Evolutionary conservation across 495 filamentous ascomycete genomes (phyloP).

Genomic region (Trypethelium eluteriae): DNA sequence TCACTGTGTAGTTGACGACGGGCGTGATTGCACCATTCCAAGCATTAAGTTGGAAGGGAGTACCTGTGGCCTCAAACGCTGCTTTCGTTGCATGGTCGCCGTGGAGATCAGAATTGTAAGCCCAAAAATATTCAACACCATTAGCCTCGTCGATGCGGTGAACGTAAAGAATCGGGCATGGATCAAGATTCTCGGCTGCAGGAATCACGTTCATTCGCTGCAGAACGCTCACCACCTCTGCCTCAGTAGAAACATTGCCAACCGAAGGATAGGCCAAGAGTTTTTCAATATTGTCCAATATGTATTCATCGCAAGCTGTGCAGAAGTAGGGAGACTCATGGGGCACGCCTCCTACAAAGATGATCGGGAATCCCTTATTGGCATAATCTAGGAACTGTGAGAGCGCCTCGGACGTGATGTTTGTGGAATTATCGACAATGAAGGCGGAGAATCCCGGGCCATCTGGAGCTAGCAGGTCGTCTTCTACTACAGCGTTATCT

Average conservation of each 20-base stretch:
- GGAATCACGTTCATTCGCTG: not conserved
- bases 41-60: not conserved
- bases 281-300: not conserved
- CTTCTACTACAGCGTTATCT: constrained; percentile 3
- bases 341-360: not conserved
- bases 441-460: not conserved
- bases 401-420: constrained; percentile 1
- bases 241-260: not conserved
- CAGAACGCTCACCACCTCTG: not conserved
- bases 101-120: constrained; percentile 2
- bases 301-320: not conserved
- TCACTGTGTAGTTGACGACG: not conserved
- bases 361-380: not conserved
- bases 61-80: not conserved
- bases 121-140: constrained; percentile 4
- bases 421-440: constrained; percentile 5
- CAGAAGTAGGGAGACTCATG: constrained; percentile 1
- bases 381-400: not conserved
- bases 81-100: not conserved
- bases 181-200: constrained; percentile 1
- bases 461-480: not conserved
- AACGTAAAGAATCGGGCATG: constrained; percentile 1
- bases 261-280: constrained; percentile 7
- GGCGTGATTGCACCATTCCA: constrained; percentile 7
- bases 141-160: not conserved